Base-by-base conservation (phyloP, 2,329 filamentous ascomycete species). In the Cytospora paraplurivora region DNA sequence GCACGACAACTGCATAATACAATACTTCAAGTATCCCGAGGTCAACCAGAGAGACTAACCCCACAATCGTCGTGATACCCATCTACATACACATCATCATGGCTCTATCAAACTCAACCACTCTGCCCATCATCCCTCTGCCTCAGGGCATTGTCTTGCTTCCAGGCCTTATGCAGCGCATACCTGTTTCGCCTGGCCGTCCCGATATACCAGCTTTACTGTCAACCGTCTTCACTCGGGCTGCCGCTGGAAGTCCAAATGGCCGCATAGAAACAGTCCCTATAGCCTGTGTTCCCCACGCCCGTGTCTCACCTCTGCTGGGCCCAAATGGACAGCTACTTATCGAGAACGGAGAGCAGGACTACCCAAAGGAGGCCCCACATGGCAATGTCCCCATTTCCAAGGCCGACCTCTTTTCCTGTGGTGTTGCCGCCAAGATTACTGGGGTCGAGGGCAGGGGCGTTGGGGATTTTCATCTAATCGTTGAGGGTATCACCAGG, bases 181-280 rank as follows among this genome's bases (percentile, higher is more conserved):
- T 98, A 68, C 88, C 92, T 61, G 89, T 97, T 59, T 87, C 89
- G 49, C 88, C 83, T 44, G 83, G 89, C 75, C 91, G 94, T 58
- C 88, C 92, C 69, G 95, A 98, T 76, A 89, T 98, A 69, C 89
- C 92, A 59, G 91, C 94, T 57, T 85, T 98, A 52, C 87, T 99
- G 63, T 91, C 93, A 21, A 88, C 89, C 69, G 86, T 97, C 65
- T 94, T 96, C 77, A 90, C 90, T 71, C 87, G 88, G 69, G 88
- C 88, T 34, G 82, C 90, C 38, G 85, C 86, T 49, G 88, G 88
- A 71, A 85, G 88, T 68, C 85, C 87, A 34, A 84, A 83, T 67
- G 82, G 87, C 69, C 81, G 84, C 67, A 81, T 88, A 72, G 85
- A 88, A 69, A 81, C 82, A 68, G 87, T 97, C 69, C 88, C 91